These are phyloP conservation scores for Fraxinus albicans DNA, from an alignment of 305 asterid genomes.

Conservation along the genomic window DNA sequence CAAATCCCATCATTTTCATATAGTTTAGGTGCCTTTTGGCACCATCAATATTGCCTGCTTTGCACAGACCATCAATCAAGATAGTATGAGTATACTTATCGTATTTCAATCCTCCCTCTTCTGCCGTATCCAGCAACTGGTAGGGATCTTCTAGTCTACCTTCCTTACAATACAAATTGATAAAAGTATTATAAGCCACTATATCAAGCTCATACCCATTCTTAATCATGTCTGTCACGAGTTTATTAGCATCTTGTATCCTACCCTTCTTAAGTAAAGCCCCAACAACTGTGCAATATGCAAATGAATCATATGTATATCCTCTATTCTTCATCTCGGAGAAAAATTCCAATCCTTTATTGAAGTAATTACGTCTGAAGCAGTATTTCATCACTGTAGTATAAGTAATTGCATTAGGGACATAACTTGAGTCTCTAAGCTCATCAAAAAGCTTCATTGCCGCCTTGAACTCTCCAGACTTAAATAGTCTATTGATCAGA, in stretches of 20 bases:
- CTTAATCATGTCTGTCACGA: conserved; percentile 65
- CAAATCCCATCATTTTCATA: conserved; percentile 53
- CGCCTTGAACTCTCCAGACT: conserved; percentile 49
- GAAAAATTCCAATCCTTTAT: conserved; percentile 65
- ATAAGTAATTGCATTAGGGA: conserved; percentile 82
- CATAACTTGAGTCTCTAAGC: conserved; percentile 49
- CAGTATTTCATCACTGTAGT: conserved; percentile 72
- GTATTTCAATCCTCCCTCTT: conserved; percentile 54
- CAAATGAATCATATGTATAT: conserved; percentile 70
- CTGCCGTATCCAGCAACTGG: conserved; percentile 47
- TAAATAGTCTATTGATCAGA: conserved; percentile 63
- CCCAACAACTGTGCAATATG: conserved; percentile 69
- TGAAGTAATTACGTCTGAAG: conserved; percentile 50
- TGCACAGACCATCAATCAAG: conserved; percentile 75
- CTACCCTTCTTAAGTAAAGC: conserved; percentile 63
- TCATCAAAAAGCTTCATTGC: conserved; percentile 58
- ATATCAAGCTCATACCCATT: conserved; percentile 74
- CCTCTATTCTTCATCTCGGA: conserved; percentile 78
- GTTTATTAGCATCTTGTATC: conserved; percentile 44
- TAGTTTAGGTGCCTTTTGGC: conserved; percentile 56
- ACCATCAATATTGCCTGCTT: conserved; percentile 55
- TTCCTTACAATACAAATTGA: conserved; percentile 65
- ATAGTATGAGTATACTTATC: conserved; percentile 78
- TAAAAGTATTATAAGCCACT: conserved; percentile 66
- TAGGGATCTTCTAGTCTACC: conserved; percentile 60